Percentiles rank a stretch among this genome's conserved stretches.
phyloP scores from a whole-genome alignment of 352 stramenopile species.

The Peronospora farinosa region DNA sequence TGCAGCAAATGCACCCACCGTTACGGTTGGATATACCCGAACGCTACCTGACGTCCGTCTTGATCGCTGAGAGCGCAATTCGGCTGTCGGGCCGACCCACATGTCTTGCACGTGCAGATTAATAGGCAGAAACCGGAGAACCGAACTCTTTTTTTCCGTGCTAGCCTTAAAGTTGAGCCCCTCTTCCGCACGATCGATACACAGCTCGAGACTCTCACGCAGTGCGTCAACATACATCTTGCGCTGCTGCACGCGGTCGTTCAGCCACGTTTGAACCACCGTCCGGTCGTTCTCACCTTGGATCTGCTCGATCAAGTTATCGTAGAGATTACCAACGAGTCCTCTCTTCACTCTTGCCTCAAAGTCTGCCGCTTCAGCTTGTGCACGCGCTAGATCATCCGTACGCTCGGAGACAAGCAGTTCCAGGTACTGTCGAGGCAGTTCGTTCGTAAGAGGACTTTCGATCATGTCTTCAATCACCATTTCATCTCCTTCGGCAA shows the following conservation, averaged over 20 bases:
- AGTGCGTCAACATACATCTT: conserved; percentile 64
- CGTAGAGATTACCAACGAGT: conserved; percentile 54
- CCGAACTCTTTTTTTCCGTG: conserved; percentile 74
- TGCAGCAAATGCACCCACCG: conserved; percentile 71
- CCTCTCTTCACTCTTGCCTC: conserved; percentile 62
- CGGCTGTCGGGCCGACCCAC: conserved; percentile 65
- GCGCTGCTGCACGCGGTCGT: conserved; percentile 61
- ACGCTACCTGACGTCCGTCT: conserved; percentile 54
- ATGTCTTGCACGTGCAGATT: conserved; percentile 84
- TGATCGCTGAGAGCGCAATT: conserved; percentile 60
- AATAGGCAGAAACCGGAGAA: conserved; percentile 69
- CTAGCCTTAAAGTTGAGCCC: conserved; percentile 78
- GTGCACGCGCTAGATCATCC: conserved; percentile 46
- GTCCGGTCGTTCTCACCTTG: conserved; percentile 72
- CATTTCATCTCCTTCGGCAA: conserved; percentile 61
- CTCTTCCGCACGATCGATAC: conserved; percentile 56
- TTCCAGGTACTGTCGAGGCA: conserved; percentile 73
- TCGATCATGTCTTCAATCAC: conserved; percentile 80
- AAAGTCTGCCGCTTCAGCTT: conserved; percentile 46
- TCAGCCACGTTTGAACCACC: conserved; percentile 63
- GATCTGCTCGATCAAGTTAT: conserved; percentile 85
- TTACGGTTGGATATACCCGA: conserved; percentile 63
- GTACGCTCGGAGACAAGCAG: conserved; percentile 48
- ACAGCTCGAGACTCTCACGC: conserved; percentile 63
- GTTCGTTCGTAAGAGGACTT: conserved; percentile 73